These are phyloP conservation scores for Rhododendron mucronatum DNA, from an alignment of 148 eudicot genomes.

Conservation along the genomic window DNA sequence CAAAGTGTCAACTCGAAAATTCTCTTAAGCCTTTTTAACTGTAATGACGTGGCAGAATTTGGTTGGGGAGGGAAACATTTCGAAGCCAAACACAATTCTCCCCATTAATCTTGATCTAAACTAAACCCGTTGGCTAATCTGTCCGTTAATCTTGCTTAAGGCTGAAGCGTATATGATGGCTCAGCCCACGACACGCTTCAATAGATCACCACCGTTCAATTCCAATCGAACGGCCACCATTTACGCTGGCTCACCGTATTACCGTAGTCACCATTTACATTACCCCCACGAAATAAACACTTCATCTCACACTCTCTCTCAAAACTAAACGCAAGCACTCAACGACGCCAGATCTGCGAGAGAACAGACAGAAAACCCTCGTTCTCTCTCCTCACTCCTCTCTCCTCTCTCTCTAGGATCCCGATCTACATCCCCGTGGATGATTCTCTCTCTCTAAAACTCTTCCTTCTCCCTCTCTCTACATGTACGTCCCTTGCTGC, in stretches of 20 bases:
- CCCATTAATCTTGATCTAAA: background rate
- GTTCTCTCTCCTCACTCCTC: background rate
- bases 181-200: background rate
- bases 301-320: background rate
- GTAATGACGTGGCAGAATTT: background rate
- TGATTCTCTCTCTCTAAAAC: background rate
- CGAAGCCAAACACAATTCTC: background rate
- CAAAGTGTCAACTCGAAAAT: background rate
- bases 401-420: background rate
- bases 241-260: background rate
- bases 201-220: background rate
- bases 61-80: background rate
- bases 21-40: background rate
- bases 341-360: background rate
- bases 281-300: background rate
- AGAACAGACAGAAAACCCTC: constrained; percentile 1
- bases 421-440: background rate
- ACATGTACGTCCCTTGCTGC: background rate
- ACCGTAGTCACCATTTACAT: background rate
- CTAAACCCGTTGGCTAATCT: background rate
- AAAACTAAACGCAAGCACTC: background rate
- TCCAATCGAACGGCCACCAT: background rate
- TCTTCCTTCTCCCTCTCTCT: background rate
- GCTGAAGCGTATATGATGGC: background rate
- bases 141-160: background rate